Conservation (phyloP, 805 yeast species). For the Starmerella sirachaensis region DNA sequence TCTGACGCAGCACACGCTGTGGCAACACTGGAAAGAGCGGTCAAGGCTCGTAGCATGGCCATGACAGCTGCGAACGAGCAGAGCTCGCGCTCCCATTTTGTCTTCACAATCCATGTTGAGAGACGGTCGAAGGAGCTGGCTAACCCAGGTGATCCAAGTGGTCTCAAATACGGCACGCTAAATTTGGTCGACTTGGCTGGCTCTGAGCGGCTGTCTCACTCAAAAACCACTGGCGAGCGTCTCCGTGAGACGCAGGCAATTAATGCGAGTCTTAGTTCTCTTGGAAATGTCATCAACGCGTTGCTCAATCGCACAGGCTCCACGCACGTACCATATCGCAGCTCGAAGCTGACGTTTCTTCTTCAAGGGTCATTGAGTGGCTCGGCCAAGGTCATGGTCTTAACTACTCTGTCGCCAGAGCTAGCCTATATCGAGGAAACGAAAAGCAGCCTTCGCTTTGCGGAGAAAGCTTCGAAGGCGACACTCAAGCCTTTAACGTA, state of each 20-base stretch:
- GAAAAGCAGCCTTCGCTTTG: conserved; percentile 75
- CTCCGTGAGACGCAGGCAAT: conserved; percentile 79
- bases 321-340: conserved; percentile 53
- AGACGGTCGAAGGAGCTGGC: conserved; percentile 27
- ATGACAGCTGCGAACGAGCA: conserved; percentile 68
- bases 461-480: conserved; percentile 38
- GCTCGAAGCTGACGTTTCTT: conserved; percentile 67
- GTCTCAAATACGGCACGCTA: conserved; percentile 44
- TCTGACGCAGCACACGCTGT: conserved; percentile 39
- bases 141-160: too few relatives aligned
- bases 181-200: conserved; percentile 91
- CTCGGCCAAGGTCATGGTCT: conserved; percentile 80
- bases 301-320: conserved; percentile 35
- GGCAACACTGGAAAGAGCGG: conserved; percentile 42
- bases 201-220: conserved; percentile 66
- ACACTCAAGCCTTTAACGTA: conserved; percentile 1
- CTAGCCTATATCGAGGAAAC: conserved; percentile 58
- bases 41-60: conserved; percentile 59
- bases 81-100: conserved; percentile 86
- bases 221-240: conserved; percentile 70
- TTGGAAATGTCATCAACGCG: conserved; percentile 81
- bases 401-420: conserved; percentile 74
- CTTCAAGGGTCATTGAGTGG: conserved; percentile 78
- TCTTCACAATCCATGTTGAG: conserved; percentile 50
- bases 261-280: conserved; percentile 72